These are phyloP conservation scores for Prunus davidiana DNA, from an alignment of 306 rosid genomes.

Conservation along the genomic window DNA sequence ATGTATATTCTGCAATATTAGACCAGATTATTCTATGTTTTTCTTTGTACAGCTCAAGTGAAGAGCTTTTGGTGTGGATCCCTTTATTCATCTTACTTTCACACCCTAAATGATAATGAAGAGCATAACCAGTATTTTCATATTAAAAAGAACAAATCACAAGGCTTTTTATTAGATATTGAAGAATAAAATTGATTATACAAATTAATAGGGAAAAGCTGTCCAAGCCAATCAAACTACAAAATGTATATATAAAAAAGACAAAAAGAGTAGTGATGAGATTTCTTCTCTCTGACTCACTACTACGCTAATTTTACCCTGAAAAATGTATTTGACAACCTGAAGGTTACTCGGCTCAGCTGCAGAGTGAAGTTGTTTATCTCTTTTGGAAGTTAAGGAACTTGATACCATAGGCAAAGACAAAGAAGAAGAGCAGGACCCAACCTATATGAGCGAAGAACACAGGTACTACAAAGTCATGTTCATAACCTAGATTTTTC, in stretches of 20 bases:
- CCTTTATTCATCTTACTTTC: no score
- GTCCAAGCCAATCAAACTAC: not conserved
- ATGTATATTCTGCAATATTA: no score
- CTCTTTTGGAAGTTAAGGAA: conserved; percentile 36
- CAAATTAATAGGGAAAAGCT: not conserved
- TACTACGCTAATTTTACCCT: not conserved
- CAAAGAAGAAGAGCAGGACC: conserved; percentile 31
- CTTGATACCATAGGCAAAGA: conserved; percentile 35
- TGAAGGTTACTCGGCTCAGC: not conserved
- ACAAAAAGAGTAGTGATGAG: not conserved
- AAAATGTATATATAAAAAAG: not conserved
- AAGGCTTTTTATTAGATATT: not conserved
- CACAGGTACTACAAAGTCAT: conserved; percentile 23
- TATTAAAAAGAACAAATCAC: no score
- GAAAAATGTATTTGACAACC: not conserved
- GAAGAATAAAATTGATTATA: not conserved
- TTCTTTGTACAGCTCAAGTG: no score
- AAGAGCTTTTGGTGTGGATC: no score
- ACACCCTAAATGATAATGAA: no score
- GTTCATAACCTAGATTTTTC: conserved; percentile 21
- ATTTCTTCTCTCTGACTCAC: not conserved
- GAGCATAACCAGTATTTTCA: no score
- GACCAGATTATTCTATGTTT: no score
- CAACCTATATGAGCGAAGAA: conserved; percentile 33
- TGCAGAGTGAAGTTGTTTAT: not conserved